phyloP scores from a whole-genome alignment of 2,329 filamentous ascomycete species.

The Neoarthrinium moseri region DNA sequence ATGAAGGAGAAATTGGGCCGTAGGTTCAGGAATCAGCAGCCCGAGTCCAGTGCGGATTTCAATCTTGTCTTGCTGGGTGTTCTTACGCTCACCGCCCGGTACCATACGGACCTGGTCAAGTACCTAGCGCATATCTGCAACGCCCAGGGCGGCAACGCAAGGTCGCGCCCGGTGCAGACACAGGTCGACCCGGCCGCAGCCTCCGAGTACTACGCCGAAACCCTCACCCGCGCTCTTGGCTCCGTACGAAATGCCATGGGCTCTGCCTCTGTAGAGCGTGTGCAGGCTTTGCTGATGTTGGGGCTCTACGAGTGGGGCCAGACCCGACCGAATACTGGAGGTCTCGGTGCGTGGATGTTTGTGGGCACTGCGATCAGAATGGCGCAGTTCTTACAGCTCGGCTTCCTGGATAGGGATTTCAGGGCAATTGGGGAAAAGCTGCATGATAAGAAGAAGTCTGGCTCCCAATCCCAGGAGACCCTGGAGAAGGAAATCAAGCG shows the following conservation, averaged over 20 bases:
- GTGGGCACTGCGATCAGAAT: constrained; percentile 64
- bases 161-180: constrained; percentile 30
- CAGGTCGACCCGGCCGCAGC: constrained; percentile 52
- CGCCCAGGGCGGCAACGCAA: constrained; percentile 30
- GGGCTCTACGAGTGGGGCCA: constrained; percentile 72
- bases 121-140: constrained; percentile 43
- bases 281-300: constrained; percentile 69
- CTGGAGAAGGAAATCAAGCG: constrained; percentile 63
- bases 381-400: constrained; percentile 60
- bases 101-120: constrained; percentile 60
- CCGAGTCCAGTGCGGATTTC: constrained; percentile 42
- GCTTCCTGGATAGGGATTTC: constrained; percentile 49
- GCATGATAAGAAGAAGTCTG: constrained; percentile 18
- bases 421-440: constrained; percentile 14
- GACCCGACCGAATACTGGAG: constrained; percentile 45
- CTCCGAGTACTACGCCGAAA: constrained; percentile 64
- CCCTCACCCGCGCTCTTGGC: constrained; percentile 51
- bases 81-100: constrained; percentile 67
- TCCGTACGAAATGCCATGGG: constrained; percentile 46
- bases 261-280: constrained; percentile 57
- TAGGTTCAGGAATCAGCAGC: constrained; percentile 34
- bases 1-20: constrained; percentile 53
- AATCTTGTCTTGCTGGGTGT: constrained; percentile 64
- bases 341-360: constrained; percentile 64
- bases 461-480: constrained; percentile 32